phyloP scores from a whole-genome alignment of 371 early-diverging fungal genomes.

The Syncephalastrum contaminatum region DNA sequence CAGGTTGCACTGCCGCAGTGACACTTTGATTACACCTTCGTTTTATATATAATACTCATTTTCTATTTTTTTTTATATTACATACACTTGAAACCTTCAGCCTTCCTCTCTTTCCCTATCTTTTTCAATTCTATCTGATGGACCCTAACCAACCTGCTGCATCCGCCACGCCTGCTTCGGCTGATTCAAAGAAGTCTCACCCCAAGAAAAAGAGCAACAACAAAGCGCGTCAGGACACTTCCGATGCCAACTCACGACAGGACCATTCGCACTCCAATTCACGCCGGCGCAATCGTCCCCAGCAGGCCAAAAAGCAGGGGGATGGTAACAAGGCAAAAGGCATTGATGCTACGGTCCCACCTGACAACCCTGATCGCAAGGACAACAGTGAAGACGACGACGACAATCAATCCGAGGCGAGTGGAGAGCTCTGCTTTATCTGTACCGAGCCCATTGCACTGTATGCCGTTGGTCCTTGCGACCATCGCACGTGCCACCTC shows the following conservation, averaged over 20 bases:
- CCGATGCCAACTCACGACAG: not conserved
- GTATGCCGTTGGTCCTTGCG: constrained; percentile 87
- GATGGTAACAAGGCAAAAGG: not conserved
- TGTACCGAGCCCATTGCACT: constrained; percentile 83
- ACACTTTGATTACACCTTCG: too few relatives aligned
- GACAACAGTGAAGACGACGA: constrained; percentile 8
- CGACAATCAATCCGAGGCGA: constrained; percentile 21
- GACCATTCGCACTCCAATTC: not conserved
- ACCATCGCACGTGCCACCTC: constrained; percentile 88
- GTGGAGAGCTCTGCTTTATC: constrained; percentile 76
- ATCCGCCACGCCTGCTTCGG: too few relatives aligned
- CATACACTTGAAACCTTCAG: too few relatives aligned
- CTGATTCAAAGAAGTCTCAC: too few relatives aligned
- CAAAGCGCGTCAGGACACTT: too few relatives aligned
- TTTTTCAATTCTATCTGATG: too few relatives aligned
- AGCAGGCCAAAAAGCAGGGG: not conserved
- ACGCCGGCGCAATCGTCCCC: not conserved
- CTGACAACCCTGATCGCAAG: not conserved
- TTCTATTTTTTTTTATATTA: too few relatives aligned
- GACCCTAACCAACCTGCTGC: too few relatives aligned
- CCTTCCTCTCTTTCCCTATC: too few relatives aligned
- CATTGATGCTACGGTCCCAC: not conserved
- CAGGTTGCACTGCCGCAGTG: too few relatives aligned
- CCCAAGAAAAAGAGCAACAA: too few relatives aligned
- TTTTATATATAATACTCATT: too few relatives aligned